These are phyloP conservation scores for Podaxis sp. DNA, from an alignment of 768 basidiomycete genomes.

Conservation along the genomic window DNA sequence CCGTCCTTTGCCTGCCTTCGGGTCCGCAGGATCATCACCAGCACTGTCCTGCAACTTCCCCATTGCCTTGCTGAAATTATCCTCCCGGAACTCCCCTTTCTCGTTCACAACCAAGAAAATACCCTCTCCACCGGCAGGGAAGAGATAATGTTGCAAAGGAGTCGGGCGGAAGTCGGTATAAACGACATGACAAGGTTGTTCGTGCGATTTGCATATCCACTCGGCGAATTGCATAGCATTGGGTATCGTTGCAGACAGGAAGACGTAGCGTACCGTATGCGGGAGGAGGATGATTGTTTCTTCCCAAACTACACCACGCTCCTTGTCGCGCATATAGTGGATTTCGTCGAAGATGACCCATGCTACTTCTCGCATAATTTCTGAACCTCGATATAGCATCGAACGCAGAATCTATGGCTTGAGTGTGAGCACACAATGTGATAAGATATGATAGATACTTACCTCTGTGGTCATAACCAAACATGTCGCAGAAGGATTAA, in stretches of 20 bases:
- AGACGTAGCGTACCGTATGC: conserved; percentile 95
- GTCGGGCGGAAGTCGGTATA: conserved; percentile 99
- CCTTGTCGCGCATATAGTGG: conserved; percentile 99
- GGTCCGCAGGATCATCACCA: conserved; percentile 93
- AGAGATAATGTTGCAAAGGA: conserved; percentile 96
- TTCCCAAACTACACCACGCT: conserved; percentile 99
- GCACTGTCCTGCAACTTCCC: conserved; percentile 79
- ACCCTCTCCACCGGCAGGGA: conserved; percentile 94
- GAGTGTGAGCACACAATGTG: conserved; percentile 1
- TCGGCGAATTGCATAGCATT: conserved; percentile 99
- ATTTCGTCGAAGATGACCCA: conserved; percentile 99
- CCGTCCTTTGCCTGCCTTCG: conserved; percentile 77
- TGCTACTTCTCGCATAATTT: conserved; percentile 99
- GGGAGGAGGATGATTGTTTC: conserved; percentile 98
- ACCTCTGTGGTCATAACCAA: conserved; percentile 99
- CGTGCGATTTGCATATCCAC: conserved; percentile 97
- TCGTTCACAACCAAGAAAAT: conserved; percentile 99
- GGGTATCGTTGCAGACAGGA: conserved; percentile 98
- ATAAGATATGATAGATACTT: conserved; percentile 20
- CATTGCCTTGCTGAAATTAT: conserved; percentile 98
- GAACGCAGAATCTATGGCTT: conserved; percentile 84
- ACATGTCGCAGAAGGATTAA: conserved; percentile 95
- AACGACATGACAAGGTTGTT: conserved; percentile 98
- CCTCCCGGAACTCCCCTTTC: conserved; percentile 94
- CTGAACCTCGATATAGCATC: conserved; percentile 98